Conservation (phyloP, 2,329 filamentous ascomycete species). For the Aspergillus hiratsukae region DNA sequence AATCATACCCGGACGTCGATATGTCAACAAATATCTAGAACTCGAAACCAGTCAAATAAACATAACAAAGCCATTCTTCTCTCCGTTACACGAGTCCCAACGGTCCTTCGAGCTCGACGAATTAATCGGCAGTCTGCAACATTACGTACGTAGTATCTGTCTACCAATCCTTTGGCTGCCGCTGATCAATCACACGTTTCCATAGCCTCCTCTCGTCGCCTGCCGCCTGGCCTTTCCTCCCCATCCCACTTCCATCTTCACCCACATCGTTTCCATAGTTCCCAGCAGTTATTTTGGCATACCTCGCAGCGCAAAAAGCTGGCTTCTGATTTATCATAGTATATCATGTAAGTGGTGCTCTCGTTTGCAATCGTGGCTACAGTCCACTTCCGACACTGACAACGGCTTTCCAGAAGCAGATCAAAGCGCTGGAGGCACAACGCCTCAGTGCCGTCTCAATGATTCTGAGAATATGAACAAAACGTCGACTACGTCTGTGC, state of each 20-base stretch:
- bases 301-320: neutral
- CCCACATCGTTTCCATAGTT: neutral
- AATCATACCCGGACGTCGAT: neutral
- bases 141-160: neutral
- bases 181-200: neutral
- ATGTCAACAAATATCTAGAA: neutral
- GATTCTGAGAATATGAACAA: slow-evolving; percentile 16
- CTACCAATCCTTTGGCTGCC: neutral
- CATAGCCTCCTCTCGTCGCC: neutral
- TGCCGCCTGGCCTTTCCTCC: neutral
- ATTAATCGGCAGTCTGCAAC: neutral
- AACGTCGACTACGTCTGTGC: neutral
- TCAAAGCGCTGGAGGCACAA: slow-evolving; percentile 12
- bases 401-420: neutral
- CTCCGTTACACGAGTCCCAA: neutral
- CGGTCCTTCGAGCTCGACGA: neutral
- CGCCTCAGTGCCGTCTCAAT: slow-evolving; percentile 15
- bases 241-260: slow-evolving; percentile 1
- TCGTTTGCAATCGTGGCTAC: neutral
- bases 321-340: neutral
- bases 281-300: neutral
- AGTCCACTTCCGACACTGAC: neutral
- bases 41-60: neutral
- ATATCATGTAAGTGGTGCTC: neutral
- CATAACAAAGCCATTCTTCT: neutral